Evolutionary conservation across 176 grass and related monocot genomes (phyloP), one percentile per base, ranked within the genome.

Genomic region (Olyra latifolia): DNA sequence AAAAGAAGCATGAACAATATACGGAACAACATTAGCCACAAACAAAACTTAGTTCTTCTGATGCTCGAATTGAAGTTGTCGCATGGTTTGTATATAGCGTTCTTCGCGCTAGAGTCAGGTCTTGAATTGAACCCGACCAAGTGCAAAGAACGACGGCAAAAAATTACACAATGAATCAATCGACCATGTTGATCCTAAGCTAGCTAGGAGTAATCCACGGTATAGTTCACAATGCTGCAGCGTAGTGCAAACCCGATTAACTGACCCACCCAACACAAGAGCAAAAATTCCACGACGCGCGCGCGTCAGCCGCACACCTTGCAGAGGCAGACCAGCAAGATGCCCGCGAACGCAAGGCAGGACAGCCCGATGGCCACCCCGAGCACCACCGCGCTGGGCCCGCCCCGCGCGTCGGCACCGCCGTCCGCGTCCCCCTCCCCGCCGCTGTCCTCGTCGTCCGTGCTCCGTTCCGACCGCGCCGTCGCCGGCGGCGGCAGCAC

Each of bases 271-370:
- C 64, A 15, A 41, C 57, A 76, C 29, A 54, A 74, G 24, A 82
- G 43, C 74, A 82, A 72, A 15, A 75, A 27, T 55, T 32, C 32
- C 32, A 58, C 35, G 46, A 63, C 14, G 25, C n/a, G 38, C 14
- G 46, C 56, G 32, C 24, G 9, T 88, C 93, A 87, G 47, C 90
- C 48, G 47, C 96, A 99, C 43, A 94, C 84, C 72, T 93, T 95
- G 82, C 92, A 99, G 84, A 99, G 65, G 90, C 96, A 99, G 87
- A 95, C 81, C 32, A 95, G 79, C 81, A 99, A 80, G 81, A 95
- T 89, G 40, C 91, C 90, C 23, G 91, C 59, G 85, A 99, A 99
- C 10, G 90, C 92, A 10, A 99, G 79, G 82, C 92, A 93, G 25
- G 92, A 99, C 14, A 99, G 57, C 5, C 96, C 96, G 38, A 99